Conservation (phyloP, 257 asterid genomes). For the Parsonsia alboflavescens region DNA sequence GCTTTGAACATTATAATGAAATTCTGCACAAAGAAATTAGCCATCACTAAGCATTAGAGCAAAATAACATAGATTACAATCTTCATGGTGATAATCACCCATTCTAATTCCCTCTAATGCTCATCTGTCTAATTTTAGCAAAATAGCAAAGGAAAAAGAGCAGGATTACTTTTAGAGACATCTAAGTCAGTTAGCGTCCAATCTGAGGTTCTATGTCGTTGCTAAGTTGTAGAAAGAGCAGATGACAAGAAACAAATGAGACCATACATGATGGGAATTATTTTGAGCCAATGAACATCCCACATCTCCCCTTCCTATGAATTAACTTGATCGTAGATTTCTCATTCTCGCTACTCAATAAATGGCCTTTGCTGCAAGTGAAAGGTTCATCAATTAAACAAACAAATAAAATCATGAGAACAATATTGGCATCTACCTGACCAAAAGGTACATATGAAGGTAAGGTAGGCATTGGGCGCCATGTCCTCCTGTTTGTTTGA, state of each 20-base stretch:
- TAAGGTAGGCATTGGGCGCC: slow-evolving; percentile 80
- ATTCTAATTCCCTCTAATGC: not conserved
- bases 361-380: not conserved
- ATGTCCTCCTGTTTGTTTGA: slow-evolving; percentile 48
- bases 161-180: not conserved
- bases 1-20: not conserved
- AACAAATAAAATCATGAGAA: slow-evolving; percentile 2
- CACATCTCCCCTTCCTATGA: not conserved
- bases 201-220: not conserved
- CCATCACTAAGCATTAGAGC: not conserved
- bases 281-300: not conserved
- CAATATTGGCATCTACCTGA: slow-evolving; percentile 42
- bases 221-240: not conserved
- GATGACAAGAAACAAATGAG: not conserved
- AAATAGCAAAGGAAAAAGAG: not conserved
- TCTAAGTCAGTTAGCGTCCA: not conserved
- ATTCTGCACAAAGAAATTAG: not conserved
- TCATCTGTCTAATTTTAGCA: not conserved
- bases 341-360: not conserved
- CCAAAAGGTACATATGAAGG: slow-evolving; percentile 99
- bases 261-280: not conserved
- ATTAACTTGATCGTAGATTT: not conserved
- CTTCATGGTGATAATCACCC: not conserved
- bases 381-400: not conserved
- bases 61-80: not conserved